Conservation (phyloP, 331 rosid genomes). For the Phaseolus coccineus region DNA sequence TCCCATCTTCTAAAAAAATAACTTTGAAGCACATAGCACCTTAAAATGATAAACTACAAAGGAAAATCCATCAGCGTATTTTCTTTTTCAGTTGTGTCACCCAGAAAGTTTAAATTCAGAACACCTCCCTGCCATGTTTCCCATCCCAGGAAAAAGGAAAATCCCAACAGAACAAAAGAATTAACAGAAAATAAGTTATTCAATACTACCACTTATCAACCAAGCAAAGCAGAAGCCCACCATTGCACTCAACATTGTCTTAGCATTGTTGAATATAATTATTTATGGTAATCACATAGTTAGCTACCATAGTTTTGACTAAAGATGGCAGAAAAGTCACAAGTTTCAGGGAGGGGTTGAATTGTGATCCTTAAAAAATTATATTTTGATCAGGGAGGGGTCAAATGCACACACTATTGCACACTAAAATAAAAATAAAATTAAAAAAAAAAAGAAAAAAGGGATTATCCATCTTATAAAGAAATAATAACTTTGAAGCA, state of each 20-base stretch:
- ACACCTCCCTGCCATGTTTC: neutral
- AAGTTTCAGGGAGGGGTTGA: neutral
- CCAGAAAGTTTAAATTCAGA: conserved; percentile 20
- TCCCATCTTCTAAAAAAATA: no score
- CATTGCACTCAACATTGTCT: neutral
- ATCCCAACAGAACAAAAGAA: neutral
- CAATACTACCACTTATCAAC: neutral
- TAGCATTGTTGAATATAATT: conserved; percentile 1
- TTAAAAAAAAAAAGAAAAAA: neutral
- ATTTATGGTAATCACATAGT: conserved; percentile 6
- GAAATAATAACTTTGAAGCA: neutral
- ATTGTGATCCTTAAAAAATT: neutral
- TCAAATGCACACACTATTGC: no score
- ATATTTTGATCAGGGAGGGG: no score
- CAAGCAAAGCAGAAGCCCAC: conserved; percentile 4
- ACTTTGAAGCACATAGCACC: no score
- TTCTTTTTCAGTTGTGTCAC: conserved; percentile 6
- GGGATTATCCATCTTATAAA: conserved; percentile 15
- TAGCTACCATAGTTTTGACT: neutral
- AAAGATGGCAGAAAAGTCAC: neutral
- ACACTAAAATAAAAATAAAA: no score
- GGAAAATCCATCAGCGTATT: neutral
- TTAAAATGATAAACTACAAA: no score
- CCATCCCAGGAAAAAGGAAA: conserved; percentile 4
- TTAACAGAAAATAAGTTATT: conserved; percentile 7